Percentiles rank a stretch among this genome's conserved stretches.
Evolutionary conservation across 1,139 yeast genomes (phyloP).

Genomic region (Dujonia santamariae): DNA sequence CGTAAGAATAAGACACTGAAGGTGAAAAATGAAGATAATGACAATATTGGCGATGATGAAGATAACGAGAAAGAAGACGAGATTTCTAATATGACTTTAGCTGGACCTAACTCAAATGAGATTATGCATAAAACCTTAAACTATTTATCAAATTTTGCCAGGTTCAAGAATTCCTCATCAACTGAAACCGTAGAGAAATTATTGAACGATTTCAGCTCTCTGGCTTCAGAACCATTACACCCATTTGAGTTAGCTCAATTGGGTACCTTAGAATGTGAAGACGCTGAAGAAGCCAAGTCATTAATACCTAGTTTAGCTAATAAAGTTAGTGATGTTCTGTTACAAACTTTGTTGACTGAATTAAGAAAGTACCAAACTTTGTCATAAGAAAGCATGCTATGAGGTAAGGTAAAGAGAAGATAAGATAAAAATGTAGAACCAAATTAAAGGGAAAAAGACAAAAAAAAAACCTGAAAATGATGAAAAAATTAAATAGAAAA

Average conservation of each 20-base stretch:
- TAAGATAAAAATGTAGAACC: no score
- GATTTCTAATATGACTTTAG: slow-evolving; percentile 66
- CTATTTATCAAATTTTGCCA: slow-evolving; percentile 78
- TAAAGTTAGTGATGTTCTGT: slow-evolving; percentile 82
- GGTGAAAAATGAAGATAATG: slow-evolving; percentile 15
- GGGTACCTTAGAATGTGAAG: slow-evolving; percentile 93
- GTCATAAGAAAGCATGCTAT: slow-evolving; percentile 21
- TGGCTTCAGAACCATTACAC: slow-evolving; percentile 62
- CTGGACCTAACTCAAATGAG: slow-evolving; percentile 58
- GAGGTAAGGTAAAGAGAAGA: no score
- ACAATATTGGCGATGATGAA: slow-evolving; percentile 25
- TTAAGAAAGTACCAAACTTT: slow-evolving; percentile 61
- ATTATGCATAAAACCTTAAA: slow-evolving; percentile 91
- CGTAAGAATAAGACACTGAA: slow-evolving; percentile 55
- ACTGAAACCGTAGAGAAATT: slow-evolving; percentile 91
- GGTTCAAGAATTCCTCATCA: slow-evolving; percentile 89
- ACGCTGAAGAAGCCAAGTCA: slow-evolving; percentile 95
- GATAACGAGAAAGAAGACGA: slow-evolving; percentile 56
- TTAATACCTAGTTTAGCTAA: slow-evolving; percentile 80
- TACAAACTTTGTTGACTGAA: slow-evolving; percentile 84
- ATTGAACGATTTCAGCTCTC: slow-evolving; percentile 65
- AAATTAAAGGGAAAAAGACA: no score
- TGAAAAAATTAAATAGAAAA: no score
- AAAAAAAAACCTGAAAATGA: no score
- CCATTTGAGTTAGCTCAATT: slow-evolving; percentile 96